phyloP scores from a whole-genome alignment of 208 protist species.

The Trypanosoma melophagium region DNA sequence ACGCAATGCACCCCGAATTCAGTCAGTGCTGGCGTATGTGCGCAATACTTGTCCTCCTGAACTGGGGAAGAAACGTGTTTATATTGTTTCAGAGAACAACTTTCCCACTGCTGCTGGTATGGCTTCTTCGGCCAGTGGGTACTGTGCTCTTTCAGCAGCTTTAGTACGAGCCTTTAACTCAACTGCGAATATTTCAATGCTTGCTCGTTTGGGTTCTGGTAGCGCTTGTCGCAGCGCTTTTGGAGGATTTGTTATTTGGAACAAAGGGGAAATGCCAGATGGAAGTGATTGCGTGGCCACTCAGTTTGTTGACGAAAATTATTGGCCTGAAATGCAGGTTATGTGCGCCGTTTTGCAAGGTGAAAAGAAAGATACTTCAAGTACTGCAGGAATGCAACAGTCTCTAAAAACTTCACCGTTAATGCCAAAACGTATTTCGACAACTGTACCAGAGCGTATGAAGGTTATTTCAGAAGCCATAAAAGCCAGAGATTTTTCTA shows the following conservation, averaged over 20 bases:
- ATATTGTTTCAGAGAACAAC: slow-evolving; percentile 97
- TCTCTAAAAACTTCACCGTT: slow-evolving; percentile 91
- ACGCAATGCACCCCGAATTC: slow-evolving; percentile 61
- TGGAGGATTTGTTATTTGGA: slow-evolving; percentile 98
- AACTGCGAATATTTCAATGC: slow-evolving; percentile 83
- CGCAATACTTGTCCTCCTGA: slow-evolving; percentile 52
- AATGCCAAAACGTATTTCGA: slow-evolving; percentile 83
- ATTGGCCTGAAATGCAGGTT: slow-evolving; percentile 95
- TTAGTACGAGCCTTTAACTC: slow-evolving; percentile 69
- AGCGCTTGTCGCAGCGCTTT: slow-evolving; percentile 97
- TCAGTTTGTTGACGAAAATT: slow-evolving; percentile 85
- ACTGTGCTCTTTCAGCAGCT: slow-evolving; percentile 92
- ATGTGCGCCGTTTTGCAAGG: slow-evolving; percentile 91
- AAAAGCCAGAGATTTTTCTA: slow-evolving; percentile 89
- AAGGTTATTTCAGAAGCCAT: slow-evolving; percentile 92
- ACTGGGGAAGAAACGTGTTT: slow-evolving; percentile 60
- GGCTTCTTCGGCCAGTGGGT: slow-evolving; percentile 98
- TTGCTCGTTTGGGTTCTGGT: slow-evolving; percentile 93
- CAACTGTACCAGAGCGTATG: slow-evolving; percentile 92
- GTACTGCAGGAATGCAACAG: slow-evolving; percentile 96
- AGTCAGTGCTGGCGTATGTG: slow-evolving; percentile 72
- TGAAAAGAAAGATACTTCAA: slow-evolving; percentile 94
- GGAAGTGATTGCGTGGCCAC: slow-evolving; percentile 90
- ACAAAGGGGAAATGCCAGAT: slow-evolving; percentile 86
- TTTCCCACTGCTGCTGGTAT: slow-evolving; percentile 99